These are phyloP conservation scores for Colletotrichum lindemuthianum DNA, from an alignment of 2,329 filamentous ascomycete species.

Conservation along the genomic window DNA sequence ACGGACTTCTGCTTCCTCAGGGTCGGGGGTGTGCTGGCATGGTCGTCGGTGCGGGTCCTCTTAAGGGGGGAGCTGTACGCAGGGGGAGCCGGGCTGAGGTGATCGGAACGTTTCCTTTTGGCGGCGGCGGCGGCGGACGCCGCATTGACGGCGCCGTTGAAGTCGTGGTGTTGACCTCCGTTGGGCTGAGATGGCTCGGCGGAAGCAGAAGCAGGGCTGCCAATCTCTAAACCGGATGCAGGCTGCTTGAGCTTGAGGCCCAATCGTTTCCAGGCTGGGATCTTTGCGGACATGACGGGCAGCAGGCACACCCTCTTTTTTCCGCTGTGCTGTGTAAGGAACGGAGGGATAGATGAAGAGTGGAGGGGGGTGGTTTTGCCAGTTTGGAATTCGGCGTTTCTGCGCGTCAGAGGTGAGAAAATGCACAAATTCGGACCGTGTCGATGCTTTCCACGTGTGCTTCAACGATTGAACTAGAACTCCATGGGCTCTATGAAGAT, in stretches of 20 bases:
- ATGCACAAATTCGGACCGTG: slow-evolving; percentile 26
- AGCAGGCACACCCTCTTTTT: slow-evolving; percentile 38
- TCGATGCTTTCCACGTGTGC: slow-evolving; percentile 29
- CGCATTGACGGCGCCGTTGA: slow-evolving; percentile 31
- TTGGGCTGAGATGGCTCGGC: slow-evolving; percentile 40
- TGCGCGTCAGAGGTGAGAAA: slow-evolving; percentile 23
- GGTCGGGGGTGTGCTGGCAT: slow-evolving; percentile 35
- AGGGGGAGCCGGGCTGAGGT: slow-evolving; percentile 29
- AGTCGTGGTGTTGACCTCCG: slow-evolving; percentile 35
- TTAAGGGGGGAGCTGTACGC: slow-evolving; percentile 41
- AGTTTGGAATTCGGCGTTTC: slow-evolving; percentile 24
- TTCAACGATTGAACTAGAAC: slow-evolving; percentile 33
- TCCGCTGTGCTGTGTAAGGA: slow-evolving; percentile 1
- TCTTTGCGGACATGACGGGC: slow-evolving; percentile 54
- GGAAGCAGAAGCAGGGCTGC: slow-evolving; percentile 28
- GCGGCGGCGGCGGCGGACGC: slow-evolving; percentile 36
- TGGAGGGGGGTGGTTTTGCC: slow-evolving; percentile 16
- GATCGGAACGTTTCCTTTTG: slow-evolving; percentile 38
- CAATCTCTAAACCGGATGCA: slow-evolving; percentile 38
- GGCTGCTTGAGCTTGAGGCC: slow-evolving; percentile 68
- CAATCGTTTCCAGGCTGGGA: slow-evolving; percentile 71
- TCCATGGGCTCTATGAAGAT: slow-evolving; percentile 27
- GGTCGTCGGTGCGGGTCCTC: slow-evolving; percentile 41
- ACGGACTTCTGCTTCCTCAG: slow-evolving; percentile 56
- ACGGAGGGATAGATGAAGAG: slow-evolving; percentile 17